Percentiles rank a stretch among this genome's conserved stretches.
Conservation (phyloP, 805 yeast species). For the Ogataea nitratoaversa region DNA sequence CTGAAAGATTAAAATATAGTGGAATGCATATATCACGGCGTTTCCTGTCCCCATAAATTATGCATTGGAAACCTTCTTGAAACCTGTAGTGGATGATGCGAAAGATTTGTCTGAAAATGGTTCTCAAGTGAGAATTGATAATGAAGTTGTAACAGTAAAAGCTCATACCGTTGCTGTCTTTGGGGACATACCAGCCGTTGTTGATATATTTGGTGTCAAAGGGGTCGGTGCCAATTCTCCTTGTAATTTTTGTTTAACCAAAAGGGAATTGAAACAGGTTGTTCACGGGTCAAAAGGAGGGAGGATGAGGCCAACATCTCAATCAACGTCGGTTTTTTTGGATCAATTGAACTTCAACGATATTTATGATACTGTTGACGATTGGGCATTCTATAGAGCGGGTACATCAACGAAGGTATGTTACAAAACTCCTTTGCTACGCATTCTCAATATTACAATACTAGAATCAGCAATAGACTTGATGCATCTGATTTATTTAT, state of each 20-base stretch:
- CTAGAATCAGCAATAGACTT: background rate
- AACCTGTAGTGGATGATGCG: slow-evolving; percentile 14
- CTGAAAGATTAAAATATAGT: background rate
- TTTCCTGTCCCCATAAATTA: background rate
- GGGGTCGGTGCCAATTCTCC: background rate
- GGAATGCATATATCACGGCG: background rate
- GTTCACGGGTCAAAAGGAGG: background rate
- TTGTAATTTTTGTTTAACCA: background rate
- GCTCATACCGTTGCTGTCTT: background rate
- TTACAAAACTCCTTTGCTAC: background rate
- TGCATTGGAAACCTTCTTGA: slow-evolving; percentile 8
- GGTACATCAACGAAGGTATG: background rate
- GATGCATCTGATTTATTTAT: background rate
- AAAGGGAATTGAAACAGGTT: background rate
- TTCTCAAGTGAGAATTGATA: slow-evolving; percentile 2
- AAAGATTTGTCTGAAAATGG: slow-evolving; percentile 9
- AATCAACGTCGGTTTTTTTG: background rate
- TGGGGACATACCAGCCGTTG: background rate
- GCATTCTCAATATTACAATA: background rate
- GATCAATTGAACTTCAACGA: background rate
- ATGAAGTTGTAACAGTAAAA: background rate
- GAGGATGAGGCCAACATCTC: background rate
- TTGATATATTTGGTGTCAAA: background rate
- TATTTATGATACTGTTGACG: background rate
- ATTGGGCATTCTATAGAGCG: background rate